Evolutionary conservation across 768 basidiomycete genomes (phyloP), one percentile per base, ranked within the genome.

Genomic region (Phanerochaete sordida): DNA sequence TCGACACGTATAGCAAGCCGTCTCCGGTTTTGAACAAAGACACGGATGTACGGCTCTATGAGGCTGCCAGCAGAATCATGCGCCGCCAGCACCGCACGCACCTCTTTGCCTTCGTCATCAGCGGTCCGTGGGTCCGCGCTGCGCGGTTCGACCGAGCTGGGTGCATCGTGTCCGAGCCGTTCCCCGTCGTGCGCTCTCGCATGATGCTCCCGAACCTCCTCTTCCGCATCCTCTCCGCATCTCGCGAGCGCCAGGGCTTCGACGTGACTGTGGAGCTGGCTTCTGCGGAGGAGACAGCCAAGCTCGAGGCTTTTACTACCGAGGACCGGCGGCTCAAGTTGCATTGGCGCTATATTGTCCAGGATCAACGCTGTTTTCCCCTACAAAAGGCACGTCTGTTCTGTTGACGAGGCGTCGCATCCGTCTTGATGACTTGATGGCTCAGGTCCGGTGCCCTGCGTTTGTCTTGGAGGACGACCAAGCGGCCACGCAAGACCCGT

Each of bases 21-120:
- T n/a, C n/a, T n/a, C n/a, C n/a, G n/a, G n/a, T n/a, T n/a, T n/a
- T n/a, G n/a, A n/a, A n/a, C n/a, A n/a, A n/a, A n/a, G n/a, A n/a
- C n/a, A n/a, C n/a, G n/a, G n/a, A n/a, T n/a, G n/a, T n/a, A n/a
- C n/a, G n/a, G n/a, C n/a, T n/a, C n/a, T n/a, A n/a, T n/a, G n/a
- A n/a, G n/a, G n/a, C n/a, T n/a, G 53, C 51, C n/a, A 28, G 28
- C 23, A 13, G 56, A 33, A 56, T 60, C 16, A 53, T 56, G 37
- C 16, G 9, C 9, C 59, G 45, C 31, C 59, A 60, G 54, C 59
- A 60, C 26, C 52, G 59, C 7, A 46, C 54, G 3, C 46, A 45
- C 54, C 11, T 56, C 3, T 56, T 23, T 24, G 21, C 33, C 16
- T 28, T 60, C 46, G 56, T 49, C 33, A 35, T 60, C 13, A 2